Conservation (phyloP, 2,329 filamentous ascomycete species). For the Aspergillus alliaceus region DNA sequence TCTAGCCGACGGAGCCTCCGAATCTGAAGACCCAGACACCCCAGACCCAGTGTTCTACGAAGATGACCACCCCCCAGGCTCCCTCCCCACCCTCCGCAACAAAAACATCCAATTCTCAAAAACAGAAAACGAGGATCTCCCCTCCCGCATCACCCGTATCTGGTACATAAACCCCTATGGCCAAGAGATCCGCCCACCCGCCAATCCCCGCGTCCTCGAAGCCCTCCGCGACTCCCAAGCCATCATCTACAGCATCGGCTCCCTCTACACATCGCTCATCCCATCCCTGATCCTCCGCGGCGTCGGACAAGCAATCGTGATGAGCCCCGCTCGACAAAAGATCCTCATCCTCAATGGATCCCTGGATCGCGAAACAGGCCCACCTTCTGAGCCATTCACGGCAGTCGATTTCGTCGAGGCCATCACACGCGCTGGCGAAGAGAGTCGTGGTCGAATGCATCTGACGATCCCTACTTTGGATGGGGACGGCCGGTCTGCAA, state of each 20-base stretch:
- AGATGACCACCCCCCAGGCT: conserved; percentile 56
- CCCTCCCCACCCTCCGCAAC: conserved; percentile 73
- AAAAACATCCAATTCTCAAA: conserved; percentile 85
- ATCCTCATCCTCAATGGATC: conserved; percentile 83
- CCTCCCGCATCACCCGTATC: conserved; percentile 73
- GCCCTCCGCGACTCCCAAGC: conserved; percentile 65
- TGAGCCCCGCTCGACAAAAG: conserved; percentile 60
- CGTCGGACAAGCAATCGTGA: conserved; percentile 65
- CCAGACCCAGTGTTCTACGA: conserved; percentile 41
- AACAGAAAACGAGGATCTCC: conserved; percentile 73
- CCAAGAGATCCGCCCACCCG: conserved; percentile 84
- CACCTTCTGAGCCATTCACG: conserved; percentile 62
- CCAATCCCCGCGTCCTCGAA: conserved; percentile 76
- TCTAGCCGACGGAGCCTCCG: conserved; percentile 33
- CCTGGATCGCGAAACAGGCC: conserved; percentile 83
- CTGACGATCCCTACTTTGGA: conserved; percentile 4
- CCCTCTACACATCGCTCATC: conserved; percentile 83
- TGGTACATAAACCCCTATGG: conserved; percentile 99
- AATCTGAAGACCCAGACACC: conserved; percentile 33
- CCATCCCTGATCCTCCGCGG: conserved; percentile 78
- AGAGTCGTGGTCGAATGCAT: conserved; percentile 56
- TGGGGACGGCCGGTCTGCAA: too few species aligned
- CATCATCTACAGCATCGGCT: conserved; percentile 91
- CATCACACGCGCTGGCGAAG: conserved; percentile 70
- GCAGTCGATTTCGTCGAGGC: conserved; percentile 81